These are phyloP conservation scores for Lachancea nothofagi DNA, from an alignment of 805 yeast species.

Conservation along the genomic window DNA sequence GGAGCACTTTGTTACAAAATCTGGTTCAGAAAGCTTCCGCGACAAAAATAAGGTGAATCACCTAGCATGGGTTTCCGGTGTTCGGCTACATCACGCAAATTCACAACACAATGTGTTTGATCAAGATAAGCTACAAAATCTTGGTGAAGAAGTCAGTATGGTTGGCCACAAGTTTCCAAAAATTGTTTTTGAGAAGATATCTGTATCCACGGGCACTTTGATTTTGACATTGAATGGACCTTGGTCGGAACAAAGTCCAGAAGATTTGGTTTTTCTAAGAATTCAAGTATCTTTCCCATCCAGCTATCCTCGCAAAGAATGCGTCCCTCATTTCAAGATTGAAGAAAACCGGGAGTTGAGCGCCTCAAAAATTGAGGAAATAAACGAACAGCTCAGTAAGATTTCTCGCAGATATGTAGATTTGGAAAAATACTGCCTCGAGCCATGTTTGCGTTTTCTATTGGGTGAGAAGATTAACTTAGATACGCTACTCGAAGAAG, in stretches of 20 bases:
- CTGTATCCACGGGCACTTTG: slow-evolving; percentile 79
- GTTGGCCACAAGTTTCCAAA: slow-evolving; percentile 89
- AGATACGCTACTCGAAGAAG: slow-evolving; percentile 34
- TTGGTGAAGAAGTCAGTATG: slow-evolving; percentile 87
- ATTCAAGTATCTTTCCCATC: slow-evolving; percentile 66
- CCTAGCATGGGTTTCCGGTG: slow-evolving; percentile 90
- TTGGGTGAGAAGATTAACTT: slow-evolving; percentile 72
- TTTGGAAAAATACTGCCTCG: slow-evolving; percentile 64
- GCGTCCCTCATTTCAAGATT: slow-evolving; percentile 51
- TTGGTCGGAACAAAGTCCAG: slow-evolving; percentile 44
- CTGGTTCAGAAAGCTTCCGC: slow-evolving; percentile 28
- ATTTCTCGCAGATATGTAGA: slow-evolving; percentile 54
- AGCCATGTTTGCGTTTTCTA: slow-evolving; percentile 67
- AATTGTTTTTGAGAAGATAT: slow-evolving; percentile 76
- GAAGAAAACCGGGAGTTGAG: slow-evolving; percentile 76
- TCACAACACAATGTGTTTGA: slow-evolving; percentile 36
- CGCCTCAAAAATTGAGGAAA: slow-evolving; percentile 42
- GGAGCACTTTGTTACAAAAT: slow-evolving; percentile 38
- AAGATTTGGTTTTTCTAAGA: slow-evolving; percentile 55
- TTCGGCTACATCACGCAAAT: slow-evolving; percentile 46
- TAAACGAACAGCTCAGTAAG: slow-evolving; percentile 46
- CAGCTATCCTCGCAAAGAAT: slow-evolving; percentile 57
- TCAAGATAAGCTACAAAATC: slow-evolving; percentile 45
- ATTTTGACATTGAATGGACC: slow-evolving; percentile 78
- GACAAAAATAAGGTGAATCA: slow-evolving; percentile 49